phyloP scores from a whole-genome alignment of 2,329 filamentous ascomycete species.

The Graphilbum fragrans region DNA sequence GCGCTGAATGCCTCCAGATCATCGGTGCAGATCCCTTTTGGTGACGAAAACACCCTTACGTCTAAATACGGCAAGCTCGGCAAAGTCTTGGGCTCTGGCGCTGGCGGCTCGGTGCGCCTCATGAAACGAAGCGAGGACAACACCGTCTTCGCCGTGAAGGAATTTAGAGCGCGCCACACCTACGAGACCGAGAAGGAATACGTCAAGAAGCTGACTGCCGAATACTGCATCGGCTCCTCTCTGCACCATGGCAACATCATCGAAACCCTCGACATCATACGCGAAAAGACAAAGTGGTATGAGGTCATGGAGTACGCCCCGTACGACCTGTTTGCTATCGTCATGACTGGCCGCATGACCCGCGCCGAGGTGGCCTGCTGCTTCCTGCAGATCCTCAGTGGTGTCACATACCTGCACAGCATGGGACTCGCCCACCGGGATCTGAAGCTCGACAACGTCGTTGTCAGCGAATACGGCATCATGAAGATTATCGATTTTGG shows the following conservation, averaged over 20 bases:
- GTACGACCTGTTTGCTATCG: conserved; percentile 90
- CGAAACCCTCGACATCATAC: conserved; percentile 91
- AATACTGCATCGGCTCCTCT: conserved; percentile 96
- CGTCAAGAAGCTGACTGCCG: conserved; percentile 93
- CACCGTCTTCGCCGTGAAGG: conserved; percentile 93
- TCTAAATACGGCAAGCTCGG: conserved; percentile 95
- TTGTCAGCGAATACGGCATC: conserved; percentile 89
- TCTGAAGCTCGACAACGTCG: conserved; percentile 93
- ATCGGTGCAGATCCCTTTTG: conserved; percentile 67
- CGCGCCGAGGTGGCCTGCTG: conserved; percentile 82
- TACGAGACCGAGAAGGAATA: conserved; percentile 95
- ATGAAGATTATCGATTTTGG: conserved; percentile 99
- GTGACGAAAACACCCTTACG: conserved; percentile 80
- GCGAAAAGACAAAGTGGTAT: conserved; percentile 90
- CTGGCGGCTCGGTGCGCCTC: conserved; percentile 83
- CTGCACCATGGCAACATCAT: conserved; percentile 97
- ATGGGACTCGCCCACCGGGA: conserved; percentile 93
- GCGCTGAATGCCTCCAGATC: conserved; percentile 32
- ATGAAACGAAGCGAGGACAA: conserved; percentile 91
- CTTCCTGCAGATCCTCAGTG: conserved; percentile 88
- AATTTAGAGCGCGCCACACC: conserved; percentile 82
- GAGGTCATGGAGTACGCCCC: conserved; percentile 99
- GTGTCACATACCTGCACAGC: conserved; percentile 86
- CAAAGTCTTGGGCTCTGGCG: conserved; percentile 84
- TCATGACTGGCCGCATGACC: conserved; percentile 97